Percentiles rank a stretch among this genome's conserved stretches.
These are phyloP conservation scores for Favolaschia claudopus DNA, from an alignment of 768 basidiomycete species.

Conservation along the genomic window DNA sequence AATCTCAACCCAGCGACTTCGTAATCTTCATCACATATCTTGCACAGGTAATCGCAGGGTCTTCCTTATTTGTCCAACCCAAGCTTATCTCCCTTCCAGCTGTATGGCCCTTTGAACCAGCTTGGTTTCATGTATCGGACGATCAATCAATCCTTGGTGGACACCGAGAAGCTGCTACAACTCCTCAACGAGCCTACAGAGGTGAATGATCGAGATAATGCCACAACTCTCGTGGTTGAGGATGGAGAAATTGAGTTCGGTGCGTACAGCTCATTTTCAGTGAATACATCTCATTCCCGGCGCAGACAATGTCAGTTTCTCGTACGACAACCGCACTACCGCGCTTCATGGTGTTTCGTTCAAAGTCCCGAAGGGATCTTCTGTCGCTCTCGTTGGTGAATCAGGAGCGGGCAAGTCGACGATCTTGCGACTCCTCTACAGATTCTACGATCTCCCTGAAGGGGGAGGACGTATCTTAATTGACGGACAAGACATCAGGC, in stretches of 20 bases:
- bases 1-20: slow-evolving; percentile 65
- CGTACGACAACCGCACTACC: slow-evolving; percentile 76
- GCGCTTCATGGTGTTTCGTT: slow-evolving; percentile 85
- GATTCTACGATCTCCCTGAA: slow-evolving; percentile 88
- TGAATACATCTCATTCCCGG: background rate
- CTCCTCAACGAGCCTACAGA: slow-evolving; percentile 85
- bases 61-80: slow-evolving; percentile 7
- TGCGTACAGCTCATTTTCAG: slow-evolving; percentile 39
- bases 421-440: slow-evolving; percentile 85
- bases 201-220: slow-evolving; percentile 81
- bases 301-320: slow-evolving; percentile 84
- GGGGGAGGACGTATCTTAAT: slow-evolving; percentile 84
- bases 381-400: slow-evolving; percentile 90
- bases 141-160: slow-evolving; percentile 77
- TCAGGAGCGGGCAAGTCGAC: slow-evolving; percentile 86
- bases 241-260: slow-evolving; percentile 90
- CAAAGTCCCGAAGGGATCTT: slow-evolving; percentile 84
- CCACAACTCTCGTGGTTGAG: slow-evolving; percentile 73
- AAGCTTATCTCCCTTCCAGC: too few relatives aligned
- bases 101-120: slow-evolving; percentile 79
- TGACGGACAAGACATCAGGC: slow-evolving; percentile 85
- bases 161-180: slow-evolving; percentile 85
- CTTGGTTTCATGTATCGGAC: slow-evolving; percentile 83
- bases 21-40: slow-evolving; percentile 87
- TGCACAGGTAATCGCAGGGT: slow-evolving; percentile 62